These are phyloP conservation scores for Primulina eburnea DNA, from an alignment of 257 asterid genomes.

Conservation along the genomic window DNA sequence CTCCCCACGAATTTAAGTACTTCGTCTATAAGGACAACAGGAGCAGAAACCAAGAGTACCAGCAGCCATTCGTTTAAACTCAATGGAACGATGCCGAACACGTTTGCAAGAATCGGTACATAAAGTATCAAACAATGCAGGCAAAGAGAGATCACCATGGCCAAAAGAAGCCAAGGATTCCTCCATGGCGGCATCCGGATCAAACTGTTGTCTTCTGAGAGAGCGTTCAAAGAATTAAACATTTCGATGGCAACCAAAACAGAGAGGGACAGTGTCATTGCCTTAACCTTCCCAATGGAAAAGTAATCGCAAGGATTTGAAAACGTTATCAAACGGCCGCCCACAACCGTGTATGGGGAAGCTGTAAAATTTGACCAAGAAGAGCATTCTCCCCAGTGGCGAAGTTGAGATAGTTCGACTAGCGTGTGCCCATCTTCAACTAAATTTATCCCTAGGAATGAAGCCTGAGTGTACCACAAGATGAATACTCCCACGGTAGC, in stretches of 20 bases:
- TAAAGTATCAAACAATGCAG: slow-evolving; percentile 67
- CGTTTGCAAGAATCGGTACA: slow-evolving; percentile 61
- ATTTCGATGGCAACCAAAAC: slow-evolving; percentile 85
- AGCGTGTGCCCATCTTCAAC: slow-evolving; percentile 72
- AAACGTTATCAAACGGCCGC: slow-evolving; percentile 50
- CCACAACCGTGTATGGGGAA: slow-evolving; percentile 58
- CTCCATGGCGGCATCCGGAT: slow-evolving; percentile 87
- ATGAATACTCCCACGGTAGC: slow-evolving; percentile 89
- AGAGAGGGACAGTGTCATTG: slow-evolving; percentile 79
- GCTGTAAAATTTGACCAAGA: slow-evolving; percentile 70
- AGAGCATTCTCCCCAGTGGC: slow-evolving; percentile 86
- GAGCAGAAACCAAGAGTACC: slow-evolving; percentile 60
- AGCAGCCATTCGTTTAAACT: slow-evolving; percentile 64
- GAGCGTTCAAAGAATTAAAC: slow-evolving; percentile 85
- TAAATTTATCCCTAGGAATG: slow-evolving; percentile 69
- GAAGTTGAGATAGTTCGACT: slow-evolving; percentile 71
- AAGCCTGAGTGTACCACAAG: slow-evolving; percentile 79
- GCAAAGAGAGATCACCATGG: slow-evolving; percentile 64
- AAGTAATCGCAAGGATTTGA: slow-evolving; percentile 78
- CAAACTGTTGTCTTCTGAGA: slow-evolving; percentile 88
- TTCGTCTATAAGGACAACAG: slow-evolving; percentile 68
- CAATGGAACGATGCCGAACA: slow-evolving; percentile 73
- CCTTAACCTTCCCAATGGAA: slow-evolving; percentile 71
- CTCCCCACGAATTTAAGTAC: slow-evolving; percentile 67
- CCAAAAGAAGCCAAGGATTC: slow-evolving; percentile 81